Percentiles rank a stretch among this genome's conserved stretches.
Conservation (phyloP, 108 stramenopile species). For the Licmophora abbreviata region DNA sequence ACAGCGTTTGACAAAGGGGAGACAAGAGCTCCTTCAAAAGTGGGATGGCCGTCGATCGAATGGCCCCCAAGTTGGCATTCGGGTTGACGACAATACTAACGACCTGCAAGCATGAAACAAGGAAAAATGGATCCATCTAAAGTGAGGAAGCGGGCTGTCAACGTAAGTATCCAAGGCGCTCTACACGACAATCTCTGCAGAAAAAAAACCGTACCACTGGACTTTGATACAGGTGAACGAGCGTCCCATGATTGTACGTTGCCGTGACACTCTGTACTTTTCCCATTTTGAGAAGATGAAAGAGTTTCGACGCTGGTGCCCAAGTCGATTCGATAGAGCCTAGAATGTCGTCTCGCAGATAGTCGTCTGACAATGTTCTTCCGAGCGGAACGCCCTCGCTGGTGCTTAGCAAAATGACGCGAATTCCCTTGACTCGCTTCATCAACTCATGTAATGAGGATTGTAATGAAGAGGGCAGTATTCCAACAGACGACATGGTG, state of each 20-base stretch:
- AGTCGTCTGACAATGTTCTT: not conserved
- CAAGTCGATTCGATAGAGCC: conserved; percentile 35
- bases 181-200: not conserved
- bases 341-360: conserved; percentile 33
- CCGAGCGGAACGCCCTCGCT: conserved; percentile 28
- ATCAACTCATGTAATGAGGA: conserved; percentile 30
- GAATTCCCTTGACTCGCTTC: conserved; percentile 26
- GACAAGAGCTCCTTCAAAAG: conserved; percentile 35
- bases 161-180: not conserved
- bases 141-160: not conserved
- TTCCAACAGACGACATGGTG: conserved; percentile 24
- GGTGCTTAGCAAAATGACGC: conserved; percentile 40
- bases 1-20: conserved; percentile 34
- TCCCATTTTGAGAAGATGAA: conserved; percentile 38
- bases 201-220: conserved; percentile 26
- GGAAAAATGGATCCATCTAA: not conserved
- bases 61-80: conserved; percentile 35
- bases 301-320: conserved; percentile 51
- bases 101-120: conserved; percentile 13
- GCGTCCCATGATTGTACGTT: conserved; percentile 38
- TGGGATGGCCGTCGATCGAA: conserved; percentile 46
- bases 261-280: conserved; percentile 40
- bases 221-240: conserved; percentile 43
- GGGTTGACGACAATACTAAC: conserved; percentile 33
- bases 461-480: conserved; percentile 35